A percentile compares a stretch with the other conserved stretches of the same genome.
phyloP scores from a whole-genome alignment of 768 basidiomycete genomes.

The Russula sp. region DNA sequence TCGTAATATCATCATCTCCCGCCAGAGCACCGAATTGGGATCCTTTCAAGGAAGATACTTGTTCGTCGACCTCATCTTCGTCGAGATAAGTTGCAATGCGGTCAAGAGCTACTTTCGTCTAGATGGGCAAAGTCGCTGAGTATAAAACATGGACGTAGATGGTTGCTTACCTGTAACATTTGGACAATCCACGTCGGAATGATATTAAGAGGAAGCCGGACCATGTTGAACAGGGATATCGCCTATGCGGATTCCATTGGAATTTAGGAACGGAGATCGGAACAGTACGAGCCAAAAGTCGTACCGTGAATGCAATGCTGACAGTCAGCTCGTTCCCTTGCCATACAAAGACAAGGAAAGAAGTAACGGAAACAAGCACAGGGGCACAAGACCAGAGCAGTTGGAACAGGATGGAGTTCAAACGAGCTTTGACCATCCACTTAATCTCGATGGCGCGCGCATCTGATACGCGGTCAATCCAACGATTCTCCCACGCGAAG shows the following conservation, averaged over 20 bases:
- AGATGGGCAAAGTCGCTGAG: not conserved
- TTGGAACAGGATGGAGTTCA: conserved; percentile 67
- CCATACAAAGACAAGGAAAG: conserved; percentile 68
- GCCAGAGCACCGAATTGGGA: conserved; percentile 23
- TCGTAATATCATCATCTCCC: conserved; percentile 22
- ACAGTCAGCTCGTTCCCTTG: conserved; percentile 71
- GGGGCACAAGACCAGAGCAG: conserved; percentile 71
- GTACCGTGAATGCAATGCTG: conserved; percentile 74
- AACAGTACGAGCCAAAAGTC: conserved; percentile 22
- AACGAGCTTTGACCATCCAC: conserved; percentile 72
- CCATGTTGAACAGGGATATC: conserved; percentile 80
- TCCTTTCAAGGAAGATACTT: conserved; percentile 51
- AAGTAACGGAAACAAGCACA: conserved; percentile 69
- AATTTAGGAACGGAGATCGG: not conserved
- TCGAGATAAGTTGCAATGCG: conserved; percentile 54
- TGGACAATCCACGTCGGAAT: conserved; percentile 78
- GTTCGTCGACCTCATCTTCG: conserved; percentile 56
- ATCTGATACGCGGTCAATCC: conserved; percentile 60
- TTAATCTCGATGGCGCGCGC: conserved; percentile 63
- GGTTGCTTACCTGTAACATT: conserved; percentile 45
- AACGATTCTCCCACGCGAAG: conserved; percentile 74
- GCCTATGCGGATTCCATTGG: conserved; percentile 33
- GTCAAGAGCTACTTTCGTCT: conserved; percentile 50
- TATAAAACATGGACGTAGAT: not conserved
- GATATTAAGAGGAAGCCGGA: conserved; percentile 68